Base-by-base conservation (phyloP, 352 stramenopile genomes). In the Phytophthora cactorum region DNA sequence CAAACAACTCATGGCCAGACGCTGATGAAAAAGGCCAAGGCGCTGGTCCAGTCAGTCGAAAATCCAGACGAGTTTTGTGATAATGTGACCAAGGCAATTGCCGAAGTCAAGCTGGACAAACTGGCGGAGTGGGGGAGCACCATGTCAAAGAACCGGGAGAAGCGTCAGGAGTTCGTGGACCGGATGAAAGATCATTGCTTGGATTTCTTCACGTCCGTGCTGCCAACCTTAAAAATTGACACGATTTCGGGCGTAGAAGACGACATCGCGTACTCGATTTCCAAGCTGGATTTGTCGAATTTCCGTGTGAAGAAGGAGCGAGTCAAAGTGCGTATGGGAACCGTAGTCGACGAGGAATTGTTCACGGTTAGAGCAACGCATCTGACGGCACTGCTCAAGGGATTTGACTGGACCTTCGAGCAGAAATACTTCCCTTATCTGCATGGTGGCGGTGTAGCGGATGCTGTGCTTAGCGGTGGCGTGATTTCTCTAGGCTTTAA, bases 391-490 rank as follows among this genome's bases (percentile, higher is more conserved):
- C 49, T 93, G 9, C 83, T 96, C n/a, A 86, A 93, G 38, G 81
- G 84, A 1, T 92, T 96, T 44, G 61, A 96, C 50, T 96, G 88
- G 88, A 96, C 86, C 7, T 96, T 96, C 70, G 76, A 84, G 17
- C 88, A 96, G 46, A 94, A 92, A 56, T 86, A 84, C 41, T 96
- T 96, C 45, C 88, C 88, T n/a, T 96, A 94, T 52, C 60, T 92
- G n/a, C 87, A 96, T 38, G 88, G 88, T 4, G 85, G 84, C 7
- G 88, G 88, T 0, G 59, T 90, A 28, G 88, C 88, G 0, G 86
- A 96, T 67, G 88, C 88, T 31, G 81, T 79, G 12, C 67, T 96
- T 9, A 86, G 56, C 15, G 88, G 88, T 25, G 88, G 88, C 11
- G 70, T 91, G 4, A 93, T 96, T 38, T 90, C 76, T 2, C 65